Percentiles rank a stretch among this genome's conserved stretches.
phyloP scores from a whole-genome alignment of 2,329 filamentous ascomycete species.

The Aspergillus viridinutans region DNA sequence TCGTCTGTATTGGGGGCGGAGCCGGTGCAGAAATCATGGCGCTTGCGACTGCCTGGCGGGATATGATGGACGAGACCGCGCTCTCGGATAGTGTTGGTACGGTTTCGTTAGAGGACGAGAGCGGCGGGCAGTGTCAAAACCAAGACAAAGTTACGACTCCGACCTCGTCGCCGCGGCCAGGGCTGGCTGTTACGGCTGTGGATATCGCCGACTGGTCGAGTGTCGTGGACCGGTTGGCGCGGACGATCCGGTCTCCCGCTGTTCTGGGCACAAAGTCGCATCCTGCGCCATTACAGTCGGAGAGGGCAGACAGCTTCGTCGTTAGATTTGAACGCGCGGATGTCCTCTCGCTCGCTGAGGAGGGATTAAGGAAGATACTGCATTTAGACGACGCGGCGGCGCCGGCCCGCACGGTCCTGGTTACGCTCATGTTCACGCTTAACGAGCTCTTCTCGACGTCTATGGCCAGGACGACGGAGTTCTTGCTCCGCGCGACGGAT shows the following conservation, averaged over 20 bases:
- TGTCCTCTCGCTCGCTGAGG: constrained; percentile 42
- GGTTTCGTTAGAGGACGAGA: constrained; percentile 1
- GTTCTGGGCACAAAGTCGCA: constrained; percentile 26
- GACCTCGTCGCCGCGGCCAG: background rate
- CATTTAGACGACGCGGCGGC: constrained; percentile 3
- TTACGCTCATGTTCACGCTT: constrained; percentile 88
- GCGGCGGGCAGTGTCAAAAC: background rate
- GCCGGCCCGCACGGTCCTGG: constrained; percentile 44
- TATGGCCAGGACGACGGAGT: constrained; percentile 68
- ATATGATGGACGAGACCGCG: constrained; percentile 22
- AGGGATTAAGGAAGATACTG: constrained; percentile 36
- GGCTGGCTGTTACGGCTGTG: constrained; percentile 56
- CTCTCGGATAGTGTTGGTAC: constrained; percentile 11
- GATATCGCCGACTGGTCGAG: constrained; percentile 76
- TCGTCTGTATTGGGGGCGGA: constrained; percentile 61
- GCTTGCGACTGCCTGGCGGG: constrained; percentile 52
- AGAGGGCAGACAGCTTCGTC: constrained; percentile 13
- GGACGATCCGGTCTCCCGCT: constrained; percentile 45
- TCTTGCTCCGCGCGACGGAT: constrained; percentile 67
- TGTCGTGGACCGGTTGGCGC: constrained; percentile 57
- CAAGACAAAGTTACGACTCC: background rate
- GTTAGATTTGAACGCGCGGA: constrained; percentile 49
- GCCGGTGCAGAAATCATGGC: constrained; percentile 64
- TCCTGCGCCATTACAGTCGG: constrained; percentile 25
- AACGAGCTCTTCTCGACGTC: constrained; percentile 88